phyloP scores from a whole-genome alignment of 129 eudicot species.

The Flaveria robusta region DNA sequence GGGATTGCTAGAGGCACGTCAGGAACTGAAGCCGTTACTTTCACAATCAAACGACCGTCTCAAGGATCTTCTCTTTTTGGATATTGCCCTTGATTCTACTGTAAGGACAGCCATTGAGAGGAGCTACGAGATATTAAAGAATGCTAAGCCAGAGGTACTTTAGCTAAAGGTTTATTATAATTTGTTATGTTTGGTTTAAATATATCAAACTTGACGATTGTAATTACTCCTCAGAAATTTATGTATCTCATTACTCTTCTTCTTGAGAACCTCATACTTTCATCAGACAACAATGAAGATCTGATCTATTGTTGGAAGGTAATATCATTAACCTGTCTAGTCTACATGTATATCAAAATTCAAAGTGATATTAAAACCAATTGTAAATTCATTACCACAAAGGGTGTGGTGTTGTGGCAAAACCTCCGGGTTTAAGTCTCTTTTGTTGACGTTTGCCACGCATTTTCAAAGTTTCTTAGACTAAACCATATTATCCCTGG shows the following conservation, averaged over 20 bases:
- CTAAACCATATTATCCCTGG: neutral
- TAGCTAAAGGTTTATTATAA: neutral
- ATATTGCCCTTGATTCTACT: constrained; percentile 94
- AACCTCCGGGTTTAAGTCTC: neutral
- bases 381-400: neutral
- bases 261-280: constrained; percentile 91
- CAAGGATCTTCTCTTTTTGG: constrained; percentile 89
- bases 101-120: constrained; percentile 91
- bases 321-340: constrained; percentile 24
- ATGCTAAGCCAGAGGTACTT: constrained; percentile 83
- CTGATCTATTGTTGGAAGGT: constrained; percentile 97
- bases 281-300: constrained; percentile 86
- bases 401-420: neutral
- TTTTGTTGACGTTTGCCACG: neutral
- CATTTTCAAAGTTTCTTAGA: neutral
- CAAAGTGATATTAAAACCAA: neutral
- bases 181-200: constrained; percentile 1
- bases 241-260: constrained; percentile 89
- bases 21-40: constrained; percentile 82
- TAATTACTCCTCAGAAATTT: constrained; percentile 62
- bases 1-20: constrained; percentile 95
- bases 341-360: constrained; percentile 17
- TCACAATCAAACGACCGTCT: constrained; percentile 71
- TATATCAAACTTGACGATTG: neutral
- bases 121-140: constrained; percentile 80